A percentile compares a stretch with the other conserved stretches of the same genome.
Conservation (phyloP, 176 grass and related monocot genomes). For the Musa acuminata region DNA sequence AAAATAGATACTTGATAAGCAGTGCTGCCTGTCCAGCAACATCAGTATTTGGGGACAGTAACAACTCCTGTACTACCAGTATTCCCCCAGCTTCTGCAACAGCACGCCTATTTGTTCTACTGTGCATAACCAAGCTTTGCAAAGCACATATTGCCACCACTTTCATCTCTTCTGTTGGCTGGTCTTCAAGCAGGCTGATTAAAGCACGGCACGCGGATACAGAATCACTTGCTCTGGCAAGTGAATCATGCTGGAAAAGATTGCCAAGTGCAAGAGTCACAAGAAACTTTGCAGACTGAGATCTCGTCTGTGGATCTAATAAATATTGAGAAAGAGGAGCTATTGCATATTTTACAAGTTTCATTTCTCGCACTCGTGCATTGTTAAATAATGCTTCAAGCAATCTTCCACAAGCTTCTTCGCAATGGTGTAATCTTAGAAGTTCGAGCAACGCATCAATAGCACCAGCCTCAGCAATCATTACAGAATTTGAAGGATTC, state of each 20-base stretch:
- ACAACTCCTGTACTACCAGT: slow-evolving; percentile 81
- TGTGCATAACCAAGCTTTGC: slow-evolving; percentile 93
- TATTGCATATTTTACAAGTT: slow-evolving; percentile 77
- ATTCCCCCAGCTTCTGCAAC: slow-evolving; percentile 90
- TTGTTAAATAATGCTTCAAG: slow-evolving; percentile 97
- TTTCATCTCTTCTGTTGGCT: slow-evolving; percentile 90
- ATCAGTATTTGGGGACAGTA: slow-evolving; percentile 69
- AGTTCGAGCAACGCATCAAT: slow-evolving; percentile 74
- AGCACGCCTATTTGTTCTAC: slow-evolving; percentile 88
- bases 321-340: slow-evolving; percentile 81
- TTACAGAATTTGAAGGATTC: slow-evolving; percentile 53
- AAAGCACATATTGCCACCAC: slow-evolving; percentile 89
- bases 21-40: slow-evolving; percentile 77
- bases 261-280: slow-evolving; percentile 86
- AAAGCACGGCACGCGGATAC: slow-evolving; percentile 78
- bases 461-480: slow-evolving; percentile 87
- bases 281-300: slow-evolving; percentile 74
- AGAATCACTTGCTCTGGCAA: slow-evolving; percentile 84
- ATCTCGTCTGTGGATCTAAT: slow-evolving; percentile 80
- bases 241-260: slow-evolving; percentile 91
- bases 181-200: slow-evolving; percentile 83
- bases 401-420: slow-evolving; percentile 81
- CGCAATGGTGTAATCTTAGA: slow-evolving; percentile 71
- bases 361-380: slow-evolving; percentile 73
- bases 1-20: slow-evolving; percentile 86